Base-by-base conservation (phyloP, 257 asterid species). In the Solanum peruvianum region DNA sequence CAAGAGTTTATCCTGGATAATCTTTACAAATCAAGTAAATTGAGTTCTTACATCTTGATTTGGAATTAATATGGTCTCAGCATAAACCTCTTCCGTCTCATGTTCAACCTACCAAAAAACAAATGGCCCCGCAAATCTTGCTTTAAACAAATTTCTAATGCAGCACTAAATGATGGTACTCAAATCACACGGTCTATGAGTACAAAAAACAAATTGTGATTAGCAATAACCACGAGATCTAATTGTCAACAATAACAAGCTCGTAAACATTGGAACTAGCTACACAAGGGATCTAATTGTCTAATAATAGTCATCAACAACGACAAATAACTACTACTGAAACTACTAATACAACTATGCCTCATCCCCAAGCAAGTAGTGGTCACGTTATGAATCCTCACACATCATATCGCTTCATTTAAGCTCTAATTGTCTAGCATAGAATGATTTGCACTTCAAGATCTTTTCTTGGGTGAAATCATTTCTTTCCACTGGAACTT, bases 61-160 rank as follows among this genome's bases (percentile, higher is more conserved):
- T 3, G 97, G 97, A 89, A 94, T 83, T 93, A 95, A 91, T 72
- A 90, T 83, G 86, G 92, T 93, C 87, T 93, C 95, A 3, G 96
- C 98, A 88, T 91, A 95, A 88, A 91, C 98, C 89, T 95, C 98
- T 88, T 95, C 98, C 11, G 95, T 92, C 86, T 92, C 98, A 73
- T 89, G 89, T 81, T 95, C 96, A 86, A 94, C 98, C 98, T 95
- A 62, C 88, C 91, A 6, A 86, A 47, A 29, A 87, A 69, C 3
- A 69, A 67, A 67, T 67, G 75, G 75, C 84, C 80, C 88, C 85
- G 62, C 76, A 11, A 14, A 45, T 62, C 18, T 25, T 35, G 29
- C 45, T 16, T 81, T 12, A 16, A 81, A 0, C 66, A 18, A 81
- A 72, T 70, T 70, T 70, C 77, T 70, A 14, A 29, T 72, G 16